phyloP scores from a whole-genome alignment of 2,329 filamentous ascomycete species.

The Uncinocarpus reesii region DNA sequence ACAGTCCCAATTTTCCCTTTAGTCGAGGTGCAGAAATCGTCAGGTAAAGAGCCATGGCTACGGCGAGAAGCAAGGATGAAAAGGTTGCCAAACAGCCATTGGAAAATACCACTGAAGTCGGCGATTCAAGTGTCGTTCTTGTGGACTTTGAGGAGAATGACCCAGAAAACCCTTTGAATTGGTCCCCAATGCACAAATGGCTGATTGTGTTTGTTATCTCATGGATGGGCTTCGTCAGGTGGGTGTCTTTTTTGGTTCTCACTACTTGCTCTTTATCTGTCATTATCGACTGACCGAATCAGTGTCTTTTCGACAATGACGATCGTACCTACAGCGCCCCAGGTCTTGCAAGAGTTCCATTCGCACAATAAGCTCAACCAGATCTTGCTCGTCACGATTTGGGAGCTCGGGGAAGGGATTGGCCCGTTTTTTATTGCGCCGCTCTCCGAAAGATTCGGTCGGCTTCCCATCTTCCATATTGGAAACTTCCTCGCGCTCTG shows the following conservation, averaged over 20 bases:
- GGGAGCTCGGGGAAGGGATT: constrained; percentile 34
- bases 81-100: background rate
- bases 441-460: constrained; percentile 52
- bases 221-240: constrained; percentile 4
- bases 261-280: background rate
- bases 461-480: constrained; percentile 39
- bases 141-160: background rate
- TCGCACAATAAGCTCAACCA: constrained; percentile 35
- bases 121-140: background rate
- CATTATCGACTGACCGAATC: background rate
- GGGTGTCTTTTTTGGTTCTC: background rate
- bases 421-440: constrained; percentile 56
- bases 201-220: constrained; percentile 5
- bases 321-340: constrained; percentile 10
- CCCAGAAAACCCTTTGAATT: constrained; percentile 17
- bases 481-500: constrained; percentile 51
- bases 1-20: background rate
- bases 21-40: background rate
- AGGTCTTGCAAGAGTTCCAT: constrained; percentile 39
- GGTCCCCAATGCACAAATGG: constrained; percentile 1
- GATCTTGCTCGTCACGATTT: constrained; percentile 51
- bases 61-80: background rate
- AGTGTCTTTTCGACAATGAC: constrained; percentile 6
- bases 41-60: background rate
- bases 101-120: background rate